Conservation (phyloP, 176 grass and related monocot species). For the Musa itinerans region DNA sequence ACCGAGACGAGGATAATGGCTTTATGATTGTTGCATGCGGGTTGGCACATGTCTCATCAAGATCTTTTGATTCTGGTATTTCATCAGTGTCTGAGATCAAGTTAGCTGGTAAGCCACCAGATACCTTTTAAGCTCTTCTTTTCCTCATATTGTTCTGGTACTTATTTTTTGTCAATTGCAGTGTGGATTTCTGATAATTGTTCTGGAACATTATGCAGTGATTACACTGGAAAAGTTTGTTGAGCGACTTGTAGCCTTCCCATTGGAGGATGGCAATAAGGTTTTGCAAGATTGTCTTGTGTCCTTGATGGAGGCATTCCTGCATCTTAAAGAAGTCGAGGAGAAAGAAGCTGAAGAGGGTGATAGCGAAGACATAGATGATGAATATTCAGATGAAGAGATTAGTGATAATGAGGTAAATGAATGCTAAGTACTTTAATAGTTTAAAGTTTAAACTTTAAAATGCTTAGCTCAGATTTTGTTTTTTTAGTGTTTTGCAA, state of each 20-base stretch:
- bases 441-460: constrained; percentile 29
- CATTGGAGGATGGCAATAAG: constrained; percentile 31
- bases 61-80: constrained; percentile 34
- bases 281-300: constrained; percentile 49
- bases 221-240: constrained; percentile 46
- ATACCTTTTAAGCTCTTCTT: not conserved
- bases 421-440: constrained; percentile 27
- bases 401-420: constrained; percentile 31
- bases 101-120: constrained; percentile 45
- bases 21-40: constrained; percentile 43
- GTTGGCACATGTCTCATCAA: constrained; percentile 57
- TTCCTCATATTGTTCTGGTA: too few relatives aligned
- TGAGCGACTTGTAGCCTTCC: constrained; percentile 31
- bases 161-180: not conserved
- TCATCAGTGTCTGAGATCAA: constrained; percentile 78
- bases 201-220: constrained; percentile 33
- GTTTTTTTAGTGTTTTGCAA: not conserved
- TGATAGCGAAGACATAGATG: constrained; percentile 30
- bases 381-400: constrained; percentile 35
- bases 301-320: constrained; percentile 64
- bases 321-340: constrained; percentile 56
- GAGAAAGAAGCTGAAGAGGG: constrained; percentile 34
- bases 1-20: constrained; percentile 35
- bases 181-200: not conserved
- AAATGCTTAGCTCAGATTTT: not conserved